Evolutionary conservation across 805 yeast genomes (phyloP).

Genomic region (Wickerhamomyces strasburgensis): DNA sequence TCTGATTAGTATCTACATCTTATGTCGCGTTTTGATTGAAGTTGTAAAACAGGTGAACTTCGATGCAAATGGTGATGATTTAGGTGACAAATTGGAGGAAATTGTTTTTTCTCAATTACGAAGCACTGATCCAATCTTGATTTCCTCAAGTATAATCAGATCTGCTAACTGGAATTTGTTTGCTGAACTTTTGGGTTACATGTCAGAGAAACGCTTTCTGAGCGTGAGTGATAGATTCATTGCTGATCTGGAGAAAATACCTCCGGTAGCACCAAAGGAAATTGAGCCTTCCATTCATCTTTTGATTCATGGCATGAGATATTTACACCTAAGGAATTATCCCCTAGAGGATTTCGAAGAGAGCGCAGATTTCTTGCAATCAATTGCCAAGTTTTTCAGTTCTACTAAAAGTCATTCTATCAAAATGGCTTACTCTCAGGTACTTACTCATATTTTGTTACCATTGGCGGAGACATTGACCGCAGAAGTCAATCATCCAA

Average conservation of each 20-base stretch:
- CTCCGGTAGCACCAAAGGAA: constrained; percentile 44
- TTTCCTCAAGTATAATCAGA: constrained; percentile 66
- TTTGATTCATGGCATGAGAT: constrained; percentile 88
- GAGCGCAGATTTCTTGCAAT: constrained; percentile 82
- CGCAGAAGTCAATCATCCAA: constrained; percentile 94
- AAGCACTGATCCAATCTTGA: constrained; percentile 73
- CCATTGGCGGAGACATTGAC: constrained; percentile 83
- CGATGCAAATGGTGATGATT: constrained; percentile 68
- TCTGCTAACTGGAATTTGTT: constrained; percentile 92
- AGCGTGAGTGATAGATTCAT: constrained; percentile 92
- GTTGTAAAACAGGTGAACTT: constrained; percentile 83
- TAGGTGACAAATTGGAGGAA: constrained; percentile 83
- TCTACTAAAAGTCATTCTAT: constrained; percentile 61
- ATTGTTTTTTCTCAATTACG: constrained; percentile 86
- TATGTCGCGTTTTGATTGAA: constrained; percentile 89
- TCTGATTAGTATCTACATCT: constrained; percentile 76
- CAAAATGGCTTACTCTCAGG: constrained; percentile 79
- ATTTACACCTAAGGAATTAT: constrained; percentile 68
- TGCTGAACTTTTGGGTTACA: constrained; percentile 82
- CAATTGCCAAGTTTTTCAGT: constrained; percentile 78
- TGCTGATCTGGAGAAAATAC: constrained; percentile 84
- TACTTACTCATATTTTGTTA: constrained; percentile 63
- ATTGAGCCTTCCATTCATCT: constrained; percentile 62
- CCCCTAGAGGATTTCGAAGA: constrained; percentile 92
- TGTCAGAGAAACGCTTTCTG: constrained; percentile 79